phyloP scores from a whole-genome alignment of 148 eudicot genomes.

The Diospyros lotus region DNA sequence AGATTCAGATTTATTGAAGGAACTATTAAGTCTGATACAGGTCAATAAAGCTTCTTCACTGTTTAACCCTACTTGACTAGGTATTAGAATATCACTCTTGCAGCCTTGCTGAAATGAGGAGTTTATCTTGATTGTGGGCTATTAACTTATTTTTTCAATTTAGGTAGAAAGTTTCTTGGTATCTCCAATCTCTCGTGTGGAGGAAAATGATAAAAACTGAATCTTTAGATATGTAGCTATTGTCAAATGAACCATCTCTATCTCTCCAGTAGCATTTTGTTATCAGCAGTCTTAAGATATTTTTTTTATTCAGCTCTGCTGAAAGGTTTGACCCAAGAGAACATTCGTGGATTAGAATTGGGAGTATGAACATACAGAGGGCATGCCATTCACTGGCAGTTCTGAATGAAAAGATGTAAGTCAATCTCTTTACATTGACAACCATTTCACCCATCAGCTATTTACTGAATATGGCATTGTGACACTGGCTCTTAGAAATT shows the following conservation, averaged over 20 bases:
- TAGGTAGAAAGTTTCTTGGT: no score
- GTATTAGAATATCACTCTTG: no score
- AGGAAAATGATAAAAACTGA: neutral
- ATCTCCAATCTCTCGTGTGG: no score
- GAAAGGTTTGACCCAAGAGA: slow-evolving; percentile 96
- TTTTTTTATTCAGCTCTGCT: slow-evolving; percentile 51
- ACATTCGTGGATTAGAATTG: slow-evolving; percentile 68
- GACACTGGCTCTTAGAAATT: neutral
- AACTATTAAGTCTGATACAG: no score
- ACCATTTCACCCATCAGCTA: neutral
- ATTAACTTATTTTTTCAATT: neutral
- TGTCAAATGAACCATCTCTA: neutral
- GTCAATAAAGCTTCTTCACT: no score
- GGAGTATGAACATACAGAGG: slow-evolving; percentile 56
- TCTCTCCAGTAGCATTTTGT: slow-evolving; percentile 2
- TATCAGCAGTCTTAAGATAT: slow-evolving; percentile 5
- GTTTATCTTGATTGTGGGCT: neutral
- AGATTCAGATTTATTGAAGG: no score
- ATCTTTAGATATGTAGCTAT: neutral
- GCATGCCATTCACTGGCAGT: slow-evolving; percentile 61
- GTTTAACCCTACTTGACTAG: no score
- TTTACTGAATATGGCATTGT: neutral
- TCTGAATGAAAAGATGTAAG: slow-evolving; percentile 79
- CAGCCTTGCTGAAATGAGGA: no score
- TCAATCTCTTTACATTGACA: neutral